A percentile compares a stretch with the other conserved stretches of the same genome.
These are phyloP conservation scores for Colletotrichum horii DNA, from an alignment of 2,329 filamentous ascomycete genomes.

Conservation along the genomic window DNA sequence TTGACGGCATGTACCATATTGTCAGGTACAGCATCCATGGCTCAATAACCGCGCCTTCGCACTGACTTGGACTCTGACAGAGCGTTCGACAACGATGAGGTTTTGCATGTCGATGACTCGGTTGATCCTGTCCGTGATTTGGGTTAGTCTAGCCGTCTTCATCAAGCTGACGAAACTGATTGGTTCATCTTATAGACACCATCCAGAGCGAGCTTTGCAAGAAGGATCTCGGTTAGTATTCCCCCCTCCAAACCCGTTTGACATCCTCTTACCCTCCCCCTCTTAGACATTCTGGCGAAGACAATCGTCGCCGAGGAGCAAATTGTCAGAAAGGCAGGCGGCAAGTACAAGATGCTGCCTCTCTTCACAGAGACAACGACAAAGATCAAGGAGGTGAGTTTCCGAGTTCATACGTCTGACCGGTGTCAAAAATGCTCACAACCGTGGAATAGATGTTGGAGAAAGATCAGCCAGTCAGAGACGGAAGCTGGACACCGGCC, in stretches of 20 bases:
- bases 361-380: slow-evolving; percentile 47
- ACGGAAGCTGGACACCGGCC: slow-evolving; percentile 46
- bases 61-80: slow-evolving; percentile 24
- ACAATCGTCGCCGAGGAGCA: slow-evolving; percentile 43
- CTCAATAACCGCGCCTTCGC: neutral
- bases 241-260: neutral
- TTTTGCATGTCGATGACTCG: slow-evolving; percentile 51
- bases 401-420: neutral
- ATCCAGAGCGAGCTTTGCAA: slow-evolving; percentile 45
- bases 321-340: slow-evolving; percentile 45
- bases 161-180: neutral
- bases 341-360: slow-evolving; percentile 51
- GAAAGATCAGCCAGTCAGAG: slow-evolving; percentile 44
- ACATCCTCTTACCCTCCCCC: neutral
- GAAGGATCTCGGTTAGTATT: slow-evolving; percentile 39
- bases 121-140: slow-evolving; percentile 49
- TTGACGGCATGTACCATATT: slow-evolving; percentile 51
- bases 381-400: slow-evolving; percentile 39
- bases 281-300: slow-evolving; percentile 41
- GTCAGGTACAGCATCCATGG: slow-evolving; percentile 35
- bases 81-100: slow-evolving; percentile 50
- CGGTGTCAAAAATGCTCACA: neutral
- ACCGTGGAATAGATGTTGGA: slow-evolving; percentile 37
- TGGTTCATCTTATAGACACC: slow-evolving; percentile 29
- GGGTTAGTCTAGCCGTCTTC: slow-evolving; percentile 29